Percentiles rank a stretch among this genome's conserved stretches.
Evolutionary conservation across 2,329 filamentous ascomycete species (phyloP).

Genomic region (Exophiala calicioides): DNA sequence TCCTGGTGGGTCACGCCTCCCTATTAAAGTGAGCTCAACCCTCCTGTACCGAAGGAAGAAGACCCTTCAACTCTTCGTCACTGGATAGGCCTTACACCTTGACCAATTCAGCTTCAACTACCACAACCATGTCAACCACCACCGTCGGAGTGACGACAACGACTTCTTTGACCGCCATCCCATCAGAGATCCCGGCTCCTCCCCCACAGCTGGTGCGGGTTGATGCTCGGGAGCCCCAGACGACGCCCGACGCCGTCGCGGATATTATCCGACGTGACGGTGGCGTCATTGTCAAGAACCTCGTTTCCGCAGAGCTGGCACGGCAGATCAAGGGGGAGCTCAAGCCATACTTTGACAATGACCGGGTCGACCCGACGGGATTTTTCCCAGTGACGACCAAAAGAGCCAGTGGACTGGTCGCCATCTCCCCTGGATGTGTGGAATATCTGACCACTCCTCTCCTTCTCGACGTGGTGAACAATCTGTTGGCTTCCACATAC

Average conservation of each 20-base stretch:
- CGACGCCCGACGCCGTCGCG: constrained; percentile 10
- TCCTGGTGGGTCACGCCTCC: too few species aligned
- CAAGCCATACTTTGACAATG: constrained; percentile 25
- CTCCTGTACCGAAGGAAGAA: too few species aligned
- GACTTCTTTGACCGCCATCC: too few species aligned
- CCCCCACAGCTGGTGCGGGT: constrained; percentile 6
- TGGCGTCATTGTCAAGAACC: constrained; percentile 25
- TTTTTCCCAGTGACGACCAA: constrained; percentile 33
- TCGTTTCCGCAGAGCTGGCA: constrained; percentile 15
- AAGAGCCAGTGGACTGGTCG: constrained; percentile 41
- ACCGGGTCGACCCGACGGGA: constrained; percentile 28
- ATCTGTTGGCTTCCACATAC: constrained; percentile 38
- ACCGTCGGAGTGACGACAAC: too few species aligned
- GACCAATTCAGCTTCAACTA: too few species aligned
- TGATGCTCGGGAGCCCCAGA: constrained; percentile 11
- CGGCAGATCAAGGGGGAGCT: constrained; percentile 27
- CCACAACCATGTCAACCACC: too few species aligned
- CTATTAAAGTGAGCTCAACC: too few species aligned
- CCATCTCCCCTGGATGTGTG: constrained; percentile 40
- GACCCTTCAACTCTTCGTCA: too few species aligned
- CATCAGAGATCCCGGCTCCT: too few species aligned
- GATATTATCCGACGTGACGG: constrained; percentile 20
- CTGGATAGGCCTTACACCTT: too few species aligned
- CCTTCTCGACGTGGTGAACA: constrained; percentile 37
- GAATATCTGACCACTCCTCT: constrained; percentile 40